phyloP scores from a whole-genome alignment of 75 land plant species.

The Chamaecyparis obtusa region DNA sequence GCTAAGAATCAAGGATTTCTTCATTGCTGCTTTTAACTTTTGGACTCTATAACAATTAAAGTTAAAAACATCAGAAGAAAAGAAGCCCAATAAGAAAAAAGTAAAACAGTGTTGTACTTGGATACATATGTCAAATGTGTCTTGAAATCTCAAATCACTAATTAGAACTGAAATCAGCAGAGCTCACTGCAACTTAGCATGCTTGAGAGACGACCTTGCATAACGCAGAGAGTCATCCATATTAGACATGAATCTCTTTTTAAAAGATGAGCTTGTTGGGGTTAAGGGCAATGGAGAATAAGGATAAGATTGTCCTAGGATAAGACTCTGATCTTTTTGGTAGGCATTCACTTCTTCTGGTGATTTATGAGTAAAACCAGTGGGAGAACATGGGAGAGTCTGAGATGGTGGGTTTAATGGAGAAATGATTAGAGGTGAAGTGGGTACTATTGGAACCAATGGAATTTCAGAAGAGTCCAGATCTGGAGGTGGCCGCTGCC shows the following conservation, averaged over 20 bases:
- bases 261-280: background rate
- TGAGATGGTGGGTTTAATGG: background rate
- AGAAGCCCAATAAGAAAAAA: no score
- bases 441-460: conserved; percentile 33
- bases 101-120: no score
- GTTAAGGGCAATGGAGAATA: background rate
- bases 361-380: background rate
- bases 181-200: conserved; percentile 3
- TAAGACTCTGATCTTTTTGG: background rate
- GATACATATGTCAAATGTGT: no score
- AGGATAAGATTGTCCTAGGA: background rate
- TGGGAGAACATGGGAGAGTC: background rate
- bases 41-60: background rate
- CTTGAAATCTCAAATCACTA: no score
- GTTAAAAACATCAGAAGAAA: no score
- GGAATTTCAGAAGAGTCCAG: conserved; percentile 57
- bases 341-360: background rate
- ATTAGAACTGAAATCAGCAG: background rate
- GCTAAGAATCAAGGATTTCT: background rate
- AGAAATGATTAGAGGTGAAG: background rate
- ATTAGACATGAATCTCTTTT: conserved; percentile 4
- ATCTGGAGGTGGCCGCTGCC: conserved; percentile 80
- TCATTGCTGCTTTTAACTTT: background rate
- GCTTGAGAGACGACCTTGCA: conserved; percentile 1
- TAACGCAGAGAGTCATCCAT: background rate